Conservation (phyloP, 495 filamentous ascomycete species). For the Acidiella bohemica region DNA sequence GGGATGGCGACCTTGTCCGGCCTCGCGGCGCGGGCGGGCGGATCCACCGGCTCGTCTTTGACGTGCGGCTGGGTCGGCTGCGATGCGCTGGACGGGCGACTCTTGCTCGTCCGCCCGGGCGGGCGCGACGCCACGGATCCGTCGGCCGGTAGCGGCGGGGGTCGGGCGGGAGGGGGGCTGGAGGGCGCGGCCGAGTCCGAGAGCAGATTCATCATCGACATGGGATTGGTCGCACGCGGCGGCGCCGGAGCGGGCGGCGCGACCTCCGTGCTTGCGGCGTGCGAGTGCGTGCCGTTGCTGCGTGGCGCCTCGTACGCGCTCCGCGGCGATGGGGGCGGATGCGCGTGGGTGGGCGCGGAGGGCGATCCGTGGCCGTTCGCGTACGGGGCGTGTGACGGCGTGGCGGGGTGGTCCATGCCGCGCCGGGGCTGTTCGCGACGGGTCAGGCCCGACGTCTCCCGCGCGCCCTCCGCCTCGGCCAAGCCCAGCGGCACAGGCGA, state of each 20-base stretch:
- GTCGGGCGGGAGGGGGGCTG: slow-evolving; percentile 10
- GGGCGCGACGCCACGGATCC: not conserved
- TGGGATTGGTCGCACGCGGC: slow-evolving; percentile 8
- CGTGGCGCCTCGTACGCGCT: slow-evolving; percentile 23
- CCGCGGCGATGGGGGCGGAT: slow-evolving; percentile 34
- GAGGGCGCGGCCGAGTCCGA: slow-evolving; percentile 2
- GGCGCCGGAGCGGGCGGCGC: slow-evolving; percentile 4
- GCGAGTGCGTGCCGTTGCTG: slow-evolving; percentile 6
- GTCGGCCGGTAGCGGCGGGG: slow-evolving; percentile 4
- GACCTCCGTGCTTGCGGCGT: not conserved
- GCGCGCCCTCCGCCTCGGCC: too few species aligned
- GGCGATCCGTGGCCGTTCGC: slow-evolving; percentile 11
- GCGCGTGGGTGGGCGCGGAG: slow-evolving; percentile 8
- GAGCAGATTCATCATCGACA: slow-evolving; percentile 18
- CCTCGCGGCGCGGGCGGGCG: not conserved
- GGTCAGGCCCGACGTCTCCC: not conserved
- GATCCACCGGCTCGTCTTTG: slow-evolving; percentile 7
- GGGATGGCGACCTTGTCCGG: slow-evolving; percentile 3
- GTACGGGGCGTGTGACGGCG: slow-evolving; percentile 4
- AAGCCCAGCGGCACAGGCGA: slow-evolving; percentile 32
- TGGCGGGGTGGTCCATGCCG: not conserved
- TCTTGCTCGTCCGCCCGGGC: not conserved
- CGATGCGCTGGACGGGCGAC: slow-evolving; percentile 10
- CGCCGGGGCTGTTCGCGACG: not conserved
- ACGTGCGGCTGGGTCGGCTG: slow-evolving; percentile 8